Evolutionary conservation across 106 monocot species (phyloP).

Genomic region (Acorus calamus): DNA sequence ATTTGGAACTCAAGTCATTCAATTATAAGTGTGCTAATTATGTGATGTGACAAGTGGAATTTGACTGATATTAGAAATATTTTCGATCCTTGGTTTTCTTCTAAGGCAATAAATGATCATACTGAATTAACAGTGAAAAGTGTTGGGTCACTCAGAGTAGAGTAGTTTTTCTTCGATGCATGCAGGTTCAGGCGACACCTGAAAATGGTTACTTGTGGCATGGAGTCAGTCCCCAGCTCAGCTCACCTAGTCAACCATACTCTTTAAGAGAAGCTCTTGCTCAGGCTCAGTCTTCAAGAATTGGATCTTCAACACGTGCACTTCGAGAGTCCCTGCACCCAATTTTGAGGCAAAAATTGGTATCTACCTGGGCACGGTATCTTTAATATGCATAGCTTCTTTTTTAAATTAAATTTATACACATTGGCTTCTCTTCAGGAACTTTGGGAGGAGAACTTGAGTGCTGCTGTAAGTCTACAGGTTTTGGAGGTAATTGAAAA

Average conservation of each 20-base stretch:
- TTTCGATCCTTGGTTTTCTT: no score
- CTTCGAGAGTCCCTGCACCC: constrained; percentile 95
- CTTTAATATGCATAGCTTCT: background rate
- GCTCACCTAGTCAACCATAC: constrained; percentile 96
- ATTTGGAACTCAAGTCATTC: no score
- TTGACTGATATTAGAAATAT: background rate
- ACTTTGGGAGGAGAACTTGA: constrained; percentile 98
- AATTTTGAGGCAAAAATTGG: constrained; percentile 86
- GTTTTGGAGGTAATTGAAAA: constrained; percentile 82
- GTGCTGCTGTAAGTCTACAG: constrained; percentile 84
- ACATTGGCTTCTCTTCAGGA: constrained; percentile 41
- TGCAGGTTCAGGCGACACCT: constrained; percentile 78
- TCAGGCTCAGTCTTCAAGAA: constrained; percentile 96
- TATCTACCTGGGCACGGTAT: constrained; percentile 20
- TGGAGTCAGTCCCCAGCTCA: constrained; percentile 83
- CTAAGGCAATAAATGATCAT: no score
- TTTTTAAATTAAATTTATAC: constrained; percentile 3
- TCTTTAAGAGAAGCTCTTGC: constrained; percentile 98
- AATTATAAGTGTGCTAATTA: no score
- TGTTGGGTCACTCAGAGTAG: no score
- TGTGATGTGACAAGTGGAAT: no score
- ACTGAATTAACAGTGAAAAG: no score
- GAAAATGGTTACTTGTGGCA: constrained; percentile 98
- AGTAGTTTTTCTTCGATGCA: background rate
- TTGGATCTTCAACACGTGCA: constrained; percentile 75